Evolutionary conservation across 352 stramenopile species (phyloP).

Genomic region (Peronosclerospora sorghi): DNA sequence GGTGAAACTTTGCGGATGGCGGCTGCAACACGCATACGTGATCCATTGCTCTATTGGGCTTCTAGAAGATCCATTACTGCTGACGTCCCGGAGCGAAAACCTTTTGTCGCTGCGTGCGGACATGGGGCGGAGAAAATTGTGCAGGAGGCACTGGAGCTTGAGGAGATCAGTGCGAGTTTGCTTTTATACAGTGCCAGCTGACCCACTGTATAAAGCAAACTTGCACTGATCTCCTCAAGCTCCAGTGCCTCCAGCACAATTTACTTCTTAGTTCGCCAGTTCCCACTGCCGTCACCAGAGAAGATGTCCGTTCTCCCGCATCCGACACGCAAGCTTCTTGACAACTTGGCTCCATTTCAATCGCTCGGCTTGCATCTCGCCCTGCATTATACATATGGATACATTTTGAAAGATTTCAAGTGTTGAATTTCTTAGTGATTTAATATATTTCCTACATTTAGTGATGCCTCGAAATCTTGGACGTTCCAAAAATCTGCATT

Average conservation of each 20-base stretch:
- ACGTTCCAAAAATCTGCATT: too few relatives aligned
- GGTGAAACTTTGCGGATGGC: slow-evolving; percentile 54
- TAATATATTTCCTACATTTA: too few relatives aligned
- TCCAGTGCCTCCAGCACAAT: slow-evolving; percentile 66
- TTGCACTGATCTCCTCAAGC: slow-evolving; percentile 74
- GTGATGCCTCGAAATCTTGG: too few relatives aligned
- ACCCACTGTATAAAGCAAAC: slow-evolving; percentile 85
- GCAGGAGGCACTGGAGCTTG: slow-evolving; percentile 85
- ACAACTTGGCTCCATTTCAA: slow-evolving; percentile 57
- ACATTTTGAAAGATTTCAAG: too few relatives aligned
- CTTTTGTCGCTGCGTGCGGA: slow-evolving; percentile 65
- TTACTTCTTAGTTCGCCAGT: slow-evolving; percentile 65
- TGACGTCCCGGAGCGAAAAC: slow-evolving; percentile 40
- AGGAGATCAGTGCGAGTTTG: slow-evolving; percentile 89
- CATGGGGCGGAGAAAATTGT: slow-evolving; percentile 36
- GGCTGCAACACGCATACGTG: slow-evolving; percentile 38
- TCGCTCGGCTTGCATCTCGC: slow-evolving; percentile 21
- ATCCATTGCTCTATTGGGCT: slow-evolving; percentile 40
- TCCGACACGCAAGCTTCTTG: slow-evolving; percentile 59
- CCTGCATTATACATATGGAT: too few relatives aligned
- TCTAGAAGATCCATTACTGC: slow-evolving; percentile 39
- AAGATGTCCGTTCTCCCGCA: slow-evolving; percentile 47
- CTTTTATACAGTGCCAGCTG: too few relatives aligned
- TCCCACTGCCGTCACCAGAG: slow-evolving; percentile 10
- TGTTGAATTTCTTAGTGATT: too few relatives aligned